Evolutionary conservation across 176 grass and related monocot species (phyloP), one percentile per base, ranked within the genome.

Genomic region (Guadua angustifolia): DNA sequence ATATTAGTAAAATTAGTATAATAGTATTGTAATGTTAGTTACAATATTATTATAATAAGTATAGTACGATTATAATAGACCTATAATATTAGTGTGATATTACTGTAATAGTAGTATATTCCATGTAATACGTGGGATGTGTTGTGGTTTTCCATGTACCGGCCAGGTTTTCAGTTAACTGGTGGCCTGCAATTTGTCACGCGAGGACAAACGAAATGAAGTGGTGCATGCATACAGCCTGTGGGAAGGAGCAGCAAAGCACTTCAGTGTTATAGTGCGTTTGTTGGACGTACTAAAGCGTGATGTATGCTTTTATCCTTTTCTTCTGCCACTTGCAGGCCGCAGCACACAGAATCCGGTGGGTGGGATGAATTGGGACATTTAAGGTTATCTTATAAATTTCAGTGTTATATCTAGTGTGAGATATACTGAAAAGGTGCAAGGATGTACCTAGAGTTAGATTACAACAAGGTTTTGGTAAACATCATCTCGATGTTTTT

Each of bases 271-370:
- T n/a, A 50, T 73, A 22, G 6, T 47, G n/a, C 26, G 22, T 8
- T 18, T 25, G 14, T 25, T 7, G 21, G n/a, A 70, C 42, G 42
- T 46, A 19, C 43, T 16, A 6, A 19, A 33, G 38, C 9, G 16
- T 71, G 5, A 44, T 71, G 52, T 29, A 7, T 42, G 65, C 5
- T 33, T 15, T 2, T 44, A n/a, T 35, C 49, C 61, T 67, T n/a
- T 17, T 12, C 24, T 64, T 53, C 43, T 24, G 57, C 47, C 39
- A 45, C 42, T 25, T 64, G 16, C 43, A 26, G 66, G 66, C 47
- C 10, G 36, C 9, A 59, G 78, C 85, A 81, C 77, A 75, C 59
- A 38, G 69, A 58, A 59, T 47, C 4, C 39, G 18, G 70, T 67
- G 19, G 59, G 38, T 46, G 24, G 7, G 18, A 4, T 57, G 5